Conservation (phyloP, 2,329 filamentous ascomycete species). For the Phialocephala subalpina region DNA sequence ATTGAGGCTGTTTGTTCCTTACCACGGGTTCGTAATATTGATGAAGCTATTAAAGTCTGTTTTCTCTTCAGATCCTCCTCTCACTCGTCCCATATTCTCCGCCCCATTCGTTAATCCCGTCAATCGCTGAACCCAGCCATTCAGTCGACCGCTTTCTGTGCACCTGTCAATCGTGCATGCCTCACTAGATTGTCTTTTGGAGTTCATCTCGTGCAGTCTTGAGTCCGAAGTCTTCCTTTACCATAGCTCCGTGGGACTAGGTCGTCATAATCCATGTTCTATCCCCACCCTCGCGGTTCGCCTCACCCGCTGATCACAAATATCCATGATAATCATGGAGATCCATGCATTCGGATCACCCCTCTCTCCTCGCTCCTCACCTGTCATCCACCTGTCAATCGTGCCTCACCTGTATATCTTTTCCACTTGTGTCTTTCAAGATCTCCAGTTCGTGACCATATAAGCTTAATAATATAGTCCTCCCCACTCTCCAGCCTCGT, state of each 20-base stretch:
- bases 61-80: not conserved
- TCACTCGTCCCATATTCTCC: not conserved
- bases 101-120: not conserved
- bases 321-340: too few relatives aligned
- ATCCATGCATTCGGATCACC: not conserved
- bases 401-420: not conserved
- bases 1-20: not conserved
- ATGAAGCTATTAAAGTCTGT: not conserved
- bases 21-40: not conserved
- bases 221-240: too few relatives aligned
- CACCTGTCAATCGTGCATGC: not conserved
- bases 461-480: not conserved
- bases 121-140: not conserved
- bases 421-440: not conserved
- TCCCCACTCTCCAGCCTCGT: not conserved
- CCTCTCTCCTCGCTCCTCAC: too few relatives aligned
- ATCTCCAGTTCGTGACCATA: not conserved
- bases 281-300: not conserved
- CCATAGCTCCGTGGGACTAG: too few relatives aligned
- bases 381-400: too few relatives aligned
- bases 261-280: not conserved
- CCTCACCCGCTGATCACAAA: not conserved
- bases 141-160: not conserved
- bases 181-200: too few relatives aligned
- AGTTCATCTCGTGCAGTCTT: too few relatives aligned